Evolutionary conservation across 2,329 filamentous ascomycete species (phyloP), one percentile per base, ranked within the genome.

Genomic region (Microsporum audouinii): DNA sequence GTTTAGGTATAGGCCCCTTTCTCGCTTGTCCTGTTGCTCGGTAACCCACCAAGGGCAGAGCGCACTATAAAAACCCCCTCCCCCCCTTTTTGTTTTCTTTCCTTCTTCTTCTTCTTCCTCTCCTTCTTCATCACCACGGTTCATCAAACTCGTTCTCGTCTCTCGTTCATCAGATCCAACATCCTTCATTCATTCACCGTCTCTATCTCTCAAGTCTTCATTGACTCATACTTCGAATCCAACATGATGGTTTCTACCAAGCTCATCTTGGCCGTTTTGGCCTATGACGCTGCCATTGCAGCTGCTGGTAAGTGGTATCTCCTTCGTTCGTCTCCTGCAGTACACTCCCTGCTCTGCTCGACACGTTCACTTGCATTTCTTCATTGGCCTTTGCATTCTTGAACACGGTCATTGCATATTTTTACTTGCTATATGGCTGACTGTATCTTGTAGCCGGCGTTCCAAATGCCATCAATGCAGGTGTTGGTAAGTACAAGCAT

Each of bases 231-330:
- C 2, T 36, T 41, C 23, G 6, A 43, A 58, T 39, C 38, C 41
- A 66, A 47, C 17, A 62, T 64, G 53, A 61, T 47, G 55, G 17
- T 59, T 57, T 67, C 67, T 60, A 41, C 63, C 17, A 34, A 66
- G 14, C 43, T 70, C 29, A 60, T 67, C 14, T 12, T 70, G 33
- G 62, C 65, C 62, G 51, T 68, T 43, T 64, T 67, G 64, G 57
- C 66, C n/a, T 55, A 69, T 53, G 63, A 63, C 38, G 49, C 60
- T 60, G 60, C 66, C 7, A 61, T 62, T 33, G 33, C 61, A 41
- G 60, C 63, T 53, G 43, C 51, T 17, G 64, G 70, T 71, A 66
- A 68, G 67, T 64, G 31, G 41, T 34, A 61, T 36, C 57, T 45
- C 41, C 47, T 43, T 34, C 34, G n/a, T 39, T 3, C 5, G 3